A percentile compares a stretch with the other conserved stretches of the same genome.
These are phyloP conservation scores for Gonapodya sp. DNA, from an alignment of 192 early-diverging fungal genomes.

Conservation along the genomic window DNA sequence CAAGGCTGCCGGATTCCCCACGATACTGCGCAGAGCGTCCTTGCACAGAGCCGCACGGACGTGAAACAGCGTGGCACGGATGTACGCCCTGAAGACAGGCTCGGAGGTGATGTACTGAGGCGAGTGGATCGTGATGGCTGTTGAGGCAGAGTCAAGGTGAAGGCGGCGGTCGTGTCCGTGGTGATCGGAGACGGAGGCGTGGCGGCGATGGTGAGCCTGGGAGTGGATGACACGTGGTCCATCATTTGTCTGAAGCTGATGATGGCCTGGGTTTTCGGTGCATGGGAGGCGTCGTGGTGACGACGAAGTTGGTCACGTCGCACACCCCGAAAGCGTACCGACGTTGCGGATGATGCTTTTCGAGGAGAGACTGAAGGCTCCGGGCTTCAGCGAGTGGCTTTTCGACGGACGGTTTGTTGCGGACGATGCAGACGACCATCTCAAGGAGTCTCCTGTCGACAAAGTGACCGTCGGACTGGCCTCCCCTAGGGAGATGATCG, in stretches of 20 bases:
- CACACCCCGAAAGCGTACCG: neutral
- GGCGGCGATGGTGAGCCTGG: neutral
- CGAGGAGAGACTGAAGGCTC: neutral
- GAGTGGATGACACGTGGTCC: neutral
- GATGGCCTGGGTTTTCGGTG: neutral
- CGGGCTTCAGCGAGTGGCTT: neutral
- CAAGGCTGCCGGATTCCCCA: neutral
- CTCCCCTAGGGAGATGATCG: too few species aligned
- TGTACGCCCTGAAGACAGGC: neutral
- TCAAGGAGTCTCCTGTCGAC: neutral
- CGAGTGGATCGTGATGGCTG: neutral
- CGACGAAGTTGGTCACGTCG: neutral
- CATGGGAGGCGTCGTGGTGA: too few species aligned
- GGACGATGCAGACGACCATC: neutral
- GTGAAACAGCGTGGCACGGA: neutral
- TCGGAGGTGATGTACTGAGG: neutral
- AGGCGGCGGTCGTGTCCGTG: too few species aligned
- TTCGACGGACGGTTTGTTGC: neutral
- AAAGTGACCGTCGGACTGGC: too few species aligned
- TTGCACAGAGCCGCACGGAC: neutral
- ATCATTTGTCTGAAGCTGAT: neutral
- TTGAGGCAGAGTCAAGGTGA: neutral
- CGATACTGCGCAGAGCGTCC: neutral
- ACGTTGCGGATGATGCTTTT: neutral
- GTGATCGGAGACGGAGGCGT: neutral